These are phyloP conservation scores for Globisporangium abappressorium DNA, from an alignment of 352 stramenopile genomes.

Conservation along the genomic window DNA sequence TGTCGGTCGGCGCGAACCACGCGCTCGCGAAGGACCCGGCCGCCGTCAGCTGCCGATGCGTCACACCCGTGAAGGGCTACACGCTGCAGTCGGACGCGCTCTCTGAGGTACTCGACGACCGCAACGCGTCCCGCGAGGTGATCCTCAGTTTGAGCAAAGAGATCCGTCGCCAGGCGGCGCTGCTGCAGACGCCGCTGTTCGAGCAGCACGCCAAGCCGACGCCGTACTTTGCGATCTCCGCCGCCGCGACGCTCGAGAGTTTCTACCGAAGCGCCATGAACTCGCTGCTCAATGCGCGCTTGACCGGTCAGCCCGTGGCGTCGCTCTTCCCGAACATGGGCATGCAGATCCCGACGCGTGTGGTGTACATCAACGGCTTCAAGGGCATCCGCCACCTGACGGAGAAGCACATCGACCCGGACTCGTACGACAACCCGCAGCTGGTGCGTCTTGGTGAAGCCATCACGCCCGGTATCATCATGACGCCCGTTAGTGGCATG, in stretches of 20 bases:
- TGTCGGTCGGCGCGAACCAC: slow-evolving; percentile 77
- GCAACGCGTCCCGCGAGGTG: slow-evolving; percentile 71
- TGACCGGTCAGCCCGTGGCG: slow-evolving; percentile 73
- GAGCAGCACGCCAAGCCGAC: slow-evolving; percentile 90
- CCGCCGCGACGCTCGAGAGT: slow-evolving; percentile 89
- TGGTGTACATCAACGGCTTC: slow-evolving; percentile 94
- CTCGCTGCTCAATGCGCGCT: slow-evolving; percentile 86
- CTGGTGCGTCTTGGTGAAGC: slow-evolving; percentile 76
- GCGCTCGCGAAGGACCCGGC: slow-evolving; percentile 73
- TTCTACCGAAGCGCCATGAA: slow-evolving; percentile 94
- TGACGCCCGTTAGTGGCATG: slow-evolving; percentile 91
- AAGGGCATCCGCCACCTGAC: slow-evolving; percentile 87
- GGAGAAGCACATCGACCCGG: slow-evolving; percentile 83
- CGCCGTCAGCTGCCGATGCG: slow-evolving; percentile 72
- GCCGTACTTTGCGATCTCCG: slow-evolving; percentile 88
- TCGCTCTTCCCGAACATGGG: slow-evolving; percentile 93
- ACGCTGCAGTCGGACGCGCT: slow-evolving; percentile 67
- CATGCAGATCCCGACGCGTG: slow-evolving; percentile 90
- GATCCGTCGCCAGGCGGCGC: slow-evolving; percentile 80
- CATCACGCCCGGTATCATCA: slow-evolving; percentile 88
- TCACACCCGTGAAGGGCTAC: slow-evolving; percentile 80
- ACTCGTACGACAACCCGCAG: slow-evolving; percentile 80
- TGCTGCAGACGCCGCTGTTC: slow-evolving; percentile 87
- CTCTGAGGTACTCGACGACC: slow-evolving; percentile 74
- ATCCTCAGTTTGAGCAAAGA: slow-evolving; percentile 87